phyloP scores from a whole-genome alignment of 257 asterid species.

The Lycium barbarum region DNA sequence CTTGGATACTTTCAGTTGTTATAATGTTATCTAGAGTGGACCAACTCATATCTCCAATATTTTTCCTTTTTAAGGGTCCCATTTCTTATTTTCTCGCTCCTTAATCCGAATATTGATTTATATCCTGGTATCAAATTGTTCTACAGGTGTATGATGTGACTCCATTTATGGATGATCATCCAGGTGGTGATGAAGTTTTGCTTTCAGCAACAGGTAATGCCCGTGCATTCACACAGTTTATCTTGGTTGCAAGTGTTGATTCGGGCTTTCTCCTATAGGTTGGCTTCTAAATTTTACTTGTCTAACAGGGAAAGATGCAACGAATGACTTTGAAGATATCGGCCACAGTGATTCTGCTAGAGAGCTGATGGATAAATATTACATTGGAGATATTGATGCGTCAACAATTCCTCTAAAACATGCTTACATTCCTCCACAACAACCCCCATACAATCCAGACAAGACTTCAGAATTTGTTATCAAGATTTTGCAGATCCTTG shows the following conservation, averaged over 20 bases:
- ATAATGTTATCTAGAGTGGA: neutral
- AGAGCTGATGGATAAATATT: slow-evolving; percentile 33
- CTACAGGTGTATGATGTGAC: slow-evolving; percentile 38
- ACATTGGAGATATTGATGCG: slow-evolving; percentile 34
- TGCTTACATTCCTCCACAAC: slow-evolving; percentile 30
- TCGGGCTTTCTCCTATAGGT: neutral
- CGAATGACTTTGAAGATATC: slow-evolving; percentile 41
- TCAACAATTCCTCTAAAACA: slow-evolving; percentile 38
- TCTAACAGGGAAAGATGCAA: slow-evolving; percentile 42
- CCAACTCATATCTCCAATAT: neutral
- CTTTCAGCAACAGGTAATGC: slow-evolving; percentile 42
- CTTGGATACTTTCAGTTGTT: neutral
- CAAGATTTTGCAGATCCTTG: slow-evolving; percentile 40
- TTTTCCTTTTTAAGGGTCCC: neutral
- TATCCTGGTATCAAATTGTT: neutral
- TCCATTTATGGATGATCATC: slow-evolving; percentile 40
- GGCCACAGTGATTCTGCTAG: slow-evolving; percentile 38
- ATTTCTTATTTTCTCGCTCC: too few species aligned
- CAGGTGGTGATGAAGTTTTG: slow-evolving; percentile 42
- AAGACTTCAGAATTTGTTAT: slow-evolving; percentile 40
- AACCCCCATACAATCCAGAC: slow-evolving; percentile 32
- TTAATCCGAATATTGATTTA: neutral
- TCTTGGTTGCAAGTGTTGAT: neutral
- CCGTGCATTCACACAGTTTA: neutral
- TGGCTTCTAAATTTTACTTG: neutral